Base-by-base conservation (phyloP, 2,329 filamentous ascomycete species). In the Cladobotryum protrusum region DNA sequence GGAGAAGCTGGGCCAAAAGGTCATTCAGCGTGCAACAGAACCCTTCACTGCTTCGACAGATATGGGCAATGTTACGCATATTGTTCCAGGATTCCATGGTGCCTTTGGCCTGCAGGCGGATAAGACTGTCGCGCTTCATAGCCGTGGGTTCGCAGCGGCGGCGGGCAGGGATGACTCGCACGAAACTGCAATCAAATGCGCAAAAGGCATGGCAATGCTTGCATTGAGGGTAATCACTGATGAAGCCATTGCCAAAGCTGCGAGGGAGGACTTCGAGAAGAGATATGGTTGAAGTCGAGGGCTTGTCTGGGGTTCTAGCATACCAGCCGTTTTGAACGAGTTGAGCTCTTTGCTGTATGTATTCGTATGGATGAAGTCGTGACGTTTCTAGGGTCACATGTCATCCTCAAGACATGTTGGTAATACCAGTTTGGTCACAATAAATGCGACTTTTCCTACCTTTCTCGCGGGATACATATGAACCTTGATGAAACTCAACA, bases 61-160 rank as follows among this genome's bases (percentile, higher is more conserved):
- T 58, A 75, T 76, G 74, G 74, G 74, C 18, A 78, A 78, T 48
- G 73, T 78, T 9, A 71, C 69, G 12, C 72, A 77, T 45, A 53
- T 67, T 1, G 62, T 73, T 2, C 75, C 75, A 1, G 69, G 67
- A 4, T 71, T 78, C 45, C 75, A 78, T 53, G 71, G 72, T 4
- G 71, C 67, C 32, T 77, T 78, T 50, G 64, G 61, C 1, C 73
- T 79, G 33, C 65, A 70, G 1, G 63, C 68, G 1, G 56, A 50
- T 2, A 47, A 63, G 0, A 63, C 67, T 12, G 68, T 68, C 19
- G 67, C 64, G 2, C 61, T 64, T 0, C 71, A 74, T 52, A 68
- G 65, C 32, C 67, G 69, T 7, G 57, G 62, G 4, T 78, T 78
- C 57, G 66, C 74, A 0, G 67, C 65, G 0, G 72, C 69, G 0